Evolutionary conservation across 805 yeast genomes (phyloP).

Genomic region (Sugiyamaella qingdaonensis): DNA sequence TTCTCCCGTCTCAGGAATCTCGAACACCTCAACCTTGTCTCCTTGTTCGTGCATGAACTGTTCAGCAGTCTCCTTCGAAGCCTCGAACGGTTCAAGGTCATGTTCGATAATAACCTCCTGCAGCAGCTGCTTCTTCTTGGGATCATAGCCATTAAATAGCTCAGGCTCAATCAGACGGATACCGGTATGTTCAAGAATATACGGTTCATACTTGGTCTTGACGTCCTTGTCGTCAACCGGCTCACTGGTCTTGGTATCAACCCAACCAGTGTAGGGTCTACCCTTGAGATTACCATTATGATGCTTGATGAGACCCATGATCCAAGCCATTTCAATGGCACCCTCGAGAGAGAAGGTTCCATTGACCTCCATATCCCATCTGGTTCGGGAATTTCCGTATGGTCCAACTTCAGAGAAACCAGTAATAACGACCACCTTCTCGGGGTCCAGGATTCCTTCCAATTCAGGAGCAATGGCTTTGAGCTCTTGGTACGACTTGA

Average conservation of each 20-base stretch:
- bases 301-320: constrained; percentile 95
- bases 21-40: constrained; percentile 87
- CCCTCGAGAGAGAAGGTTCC: constrained; percentile 98
- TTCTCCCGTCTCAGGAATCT: constrained; percentile 85
- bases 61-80: constrained; percentile 91
- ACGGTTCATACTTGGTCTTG: constrained; percentile 84
- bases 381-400: constrained; percentile 98
- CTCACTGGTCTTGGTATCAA: constrained; percentile 85
- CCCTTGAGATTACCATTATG: constrained; percentile 88
- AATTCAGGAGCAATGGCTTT: constrained; percentile 61
- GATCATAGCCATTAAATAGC: constrained; percentile 89
- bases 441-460: constrained; percentile 89
- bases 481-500: constrained; percentile 72
- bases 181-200: constrained; percentile 91
- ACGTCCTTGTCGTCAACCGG: constrained; percentile 95
- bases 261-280: constrained; percentile 90
- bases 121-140: constrained; percentile 83
- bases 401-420: constrained; percentile 99
- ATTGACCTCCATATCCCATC: constrained; percentile 98
- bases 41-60: constrained; percentile 94
- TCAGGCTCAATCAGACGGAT: constrained; percentile 96
- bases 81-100: constrained; percentile 92
- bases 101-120: constrained; percentile 97
- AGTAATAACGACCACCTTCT: constrained; percentile 87
- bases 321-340: constrained; percentile 99